These are phyloP conservation scores for Gossypium turneri DNA, from an alignment of 345 rosid species.

Conservation along the genomic window DNA sequence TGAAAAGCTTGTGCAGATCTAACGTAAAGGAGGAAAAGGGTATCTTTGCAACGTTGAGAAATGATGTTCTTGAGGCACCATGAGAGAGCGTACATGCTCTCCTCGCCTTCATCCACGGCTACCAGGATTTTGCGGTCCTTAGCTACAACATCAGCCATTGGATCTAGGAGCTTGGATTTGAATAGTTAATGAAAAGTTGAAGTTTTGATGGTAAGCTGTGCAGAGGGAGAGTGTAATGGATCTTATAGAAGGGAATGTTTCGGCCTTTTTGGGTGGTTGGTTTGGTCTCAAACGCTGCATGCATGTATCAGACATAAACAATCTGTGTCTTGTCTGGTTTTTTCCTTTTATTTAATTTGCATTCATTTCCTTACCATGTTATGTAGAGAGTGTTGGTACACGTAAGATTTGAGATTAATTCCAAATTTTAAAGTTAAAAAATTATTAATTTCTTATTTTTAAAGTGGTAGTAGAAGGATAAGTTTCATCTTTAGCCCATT, in stretches of 20 bases:
- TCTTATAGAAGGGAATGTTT: neutral
- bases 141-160: slow-evolving; percentile 19
- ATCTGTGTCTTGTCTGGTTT: no score
- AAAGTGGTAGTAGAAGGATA: no score
- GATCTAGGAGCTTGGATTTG: neutral
- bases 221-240: neutral
- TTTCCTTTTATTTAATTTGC: no score
- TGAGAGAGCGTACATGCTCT: slow-evolving; percentile 58
- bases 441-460: no score
- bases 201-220: neutral
- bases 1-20: slow-evolving; percentile 33
- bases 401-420: no score
- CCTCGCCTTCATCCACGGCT: slow-evolving; percentile 59
- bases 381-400: no score
- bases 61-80: slow-evolving; percentile 51
- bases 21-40: slow-evolving; percentile 47
- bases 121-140: slow-evolving; percentile 41
- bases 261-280: neutral
- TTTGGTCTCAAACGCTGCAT: neutral
- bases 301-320: no score
- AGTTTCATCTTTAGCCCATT: no score
- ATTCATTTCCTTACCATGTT: no score
- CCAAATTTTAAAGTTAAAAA: no score
- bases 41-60: slow-evolving; percentile 31
- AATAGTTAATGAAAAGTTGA: neutral